Evolutionary conservation across 345 rosid genomes (phyloP), one percentile per base, ranked within the genome.

Genomic region (Conringia planisiliqua): DNA sequence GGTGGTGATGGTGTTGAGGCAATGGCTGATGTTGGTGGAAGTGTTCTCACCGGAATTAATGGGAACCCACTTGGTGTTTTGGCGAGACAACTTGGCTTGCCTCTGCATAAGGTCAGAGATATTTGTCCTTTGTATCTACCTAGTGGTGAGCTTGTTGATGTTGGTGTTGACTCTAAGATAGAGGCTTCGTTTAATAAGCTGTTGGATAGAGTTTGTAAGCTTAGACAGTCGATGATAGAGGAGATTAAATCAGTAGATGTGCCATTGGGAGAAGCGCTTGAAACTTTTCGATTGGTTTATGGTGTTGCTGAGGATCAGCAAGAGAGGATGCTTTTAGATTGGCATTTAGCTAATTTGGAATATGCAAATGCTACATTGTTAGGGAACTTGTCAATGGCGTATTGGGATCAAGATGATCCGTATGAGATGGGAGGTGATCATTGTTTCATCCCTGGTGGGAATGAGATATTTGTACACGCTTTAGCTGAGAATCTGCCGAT

Each of bases 331-430:
- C 80, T 94, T 26, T 83, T 94, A 68, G 82, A 94, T 81, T 94
- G 98, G 97, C 98, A 91, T 82, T 87, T 91, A 60, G 97, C 97
- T 0, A 94, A 94, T 74, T 85, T 91, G 68, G 96, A 95, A 68
- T 95, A 90, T 60, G 99, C 97, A 8, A 95, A 95, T 82, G 99
- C 98, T 72, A 85, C 98, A 0, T 70, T 92, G 73, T 86, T 95
- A 84, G 85, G 96, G 32, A 89, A 89, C 80, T 69, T 95, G 74
- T 95, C 98, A 3, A 88, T 95, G 99, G 93, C 94, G 0, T 92
- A 89, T 70, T 95, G 99, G 97, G 98, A 95, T 86, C 98, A 92
- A 73, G 99, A 95, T 84, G 99, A 95, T 74, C 98, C 98, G 0
- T 95, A 86, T 75, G 99, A 95, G 80, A 92, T 95, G 98, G 97